Base-by-base conservation (phyloP, 768 basidiomycete genomes). In the Lactarius vividus region DNA sequence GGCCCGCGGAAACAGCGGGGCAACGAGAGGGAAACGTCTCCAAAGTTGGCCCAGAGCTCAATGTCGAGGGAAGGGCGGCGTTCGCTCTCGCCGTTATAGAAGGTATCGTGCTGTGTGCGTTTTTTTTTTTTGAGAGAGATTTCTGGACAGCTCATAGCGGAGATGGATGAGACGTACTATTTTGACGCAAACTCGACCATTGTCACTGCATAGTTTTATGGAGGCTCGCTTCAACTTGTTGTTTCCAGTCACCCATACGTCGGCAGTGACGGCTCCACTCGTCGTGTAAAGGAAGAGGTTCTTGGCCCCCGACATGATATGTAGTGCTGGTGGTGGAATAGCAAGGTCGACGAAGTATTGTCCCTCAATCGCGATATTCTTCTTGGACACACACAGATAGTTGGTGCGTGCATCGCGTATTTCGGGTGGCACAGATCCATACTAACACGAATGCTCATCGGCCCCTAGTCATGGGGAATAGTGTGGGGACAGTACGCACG, bases 231-330 rank as follows among this genome's bases (percentile, higher is more conserved):
- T 61, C 26, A 33, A 23, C 20, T n/a, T 2, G 4, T 26, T 18
- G 26, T 23, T 37, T 4, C 26, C 54, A 23, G n/a, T 15, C 18
- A 57, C 18, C 64, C 42, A 65, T 23, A 65, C 23, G 26, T 65
- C 64, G 7, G 64, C 42, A 23, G 11, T 18, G 44, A 65, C 31
- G 3, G 42, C 4, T 31, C 59, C 64, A 9, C 35, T 49, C 44
- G 54, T 65, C 13, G 64, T 57, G 42, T 29, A n/a, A 11, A 65
- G 33, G 13, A 33, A 52, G 7, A 65, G 42, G 37, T 65, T 65
- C 59, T 61, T 40, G 33, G 23, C 28, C 53, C 18, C 53, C 18
- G 35, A 20, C 16, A 15, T 39, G 3, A 28, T 11, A 11, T 3
- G 39, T 6, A 28, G 49, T 5, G 37, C 52, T 23, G 33, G 59